A percentile compares a stretch with the other conserved stretches of the same genome.
phyloP scores from a whole-genome alignment of 768 basidiomycete genomes.

The Suillus paluster region DNA sequence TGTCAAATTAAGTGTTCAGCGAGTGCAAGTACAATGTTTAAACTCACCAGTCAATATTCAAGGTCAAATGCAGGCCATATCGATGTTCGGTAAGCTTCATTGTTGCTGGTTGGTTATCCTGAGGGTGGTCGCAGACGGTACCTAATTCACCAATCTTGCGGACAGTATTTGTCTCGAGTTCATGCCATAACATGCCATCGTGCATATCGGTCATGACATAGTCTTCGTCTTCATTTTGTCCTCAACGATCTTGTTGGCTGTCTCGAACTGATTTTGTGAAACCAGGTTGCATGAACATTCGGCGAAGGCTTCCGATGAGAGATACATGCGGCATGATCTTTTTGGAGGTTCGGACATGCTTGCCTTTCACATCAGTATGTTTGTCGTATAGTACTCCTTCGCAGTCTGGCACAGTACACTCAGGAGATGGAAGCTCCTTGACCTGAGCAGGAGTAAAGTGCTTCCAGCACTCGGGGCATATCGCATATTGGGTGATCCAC shows the following conservation, averaged over 20 bases:
- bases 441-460: too few relatives aligned
- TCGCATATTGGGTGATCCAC: conserved; percentile 29
- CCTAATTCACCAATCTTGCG: not conserved
- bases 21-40: too few relatives aligned
- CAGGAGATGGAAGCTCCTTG: too few relatives aligned
- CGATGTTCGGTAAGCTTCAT: too few relatives aligned
- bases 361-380: not conserved
- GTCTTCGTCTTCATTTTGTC: not conserved
- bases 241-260: not conserved
- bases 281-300: not conserved
- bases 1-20: too few relatives aligned
- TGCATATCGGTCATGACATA: not conserved
- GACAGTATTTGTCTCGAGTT: too few relatives aligned
- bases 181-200: not conserved
- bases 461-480: too few relatives aligned
- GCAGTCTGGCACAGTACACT: conserved; percentile 2
- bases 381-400: not conserved
- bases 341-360: not conserved
- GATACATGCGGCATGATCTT: not conserved
- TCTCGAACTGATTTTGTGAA: not conserved
- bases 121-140: not conserved
- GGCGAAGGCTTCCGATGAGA: not conserved
- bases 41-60: too few relatives aligned
- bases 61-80: too few relatives aligned
- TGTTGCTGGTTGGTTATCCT: not conserved